Conservation (phyloP, 176 grass and related monocot species). For the Puya raimondii region DNA sequence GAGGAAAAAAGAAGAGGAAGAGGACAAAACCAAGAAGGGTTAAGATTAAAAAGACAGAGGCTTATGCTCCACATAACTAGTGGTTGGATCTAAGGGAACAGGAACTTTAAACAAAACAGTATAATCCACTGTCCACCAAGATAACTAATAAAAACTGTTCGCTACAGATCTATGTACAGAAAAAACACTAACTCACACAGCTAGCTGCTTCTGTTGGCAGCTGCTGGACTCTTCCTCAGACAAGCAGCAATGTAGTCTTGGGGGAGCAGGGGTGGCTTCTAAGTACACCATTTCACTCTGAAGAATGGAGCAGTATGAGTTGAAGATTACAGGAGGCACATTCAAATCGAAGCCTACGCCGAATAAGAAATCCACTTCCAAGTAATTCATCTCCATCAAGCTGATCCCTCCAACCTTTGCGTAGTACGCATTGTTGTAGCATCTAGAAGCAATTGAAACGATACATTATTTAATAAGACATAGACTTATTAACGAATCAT, state of each 20-base stretch:
- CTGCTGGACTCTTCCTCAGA: conserved; percentile 31
- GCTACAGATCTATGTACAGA: not conserved
- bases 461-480: not conserved
- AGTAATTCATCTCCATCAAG: conserved; percentile 92
- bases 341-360: conserved; percentile 93
- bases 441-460: conserved; percentile 24
- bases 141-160: not conserved
- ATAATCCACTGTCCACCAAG: not conserved
- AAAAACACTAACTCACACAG: conserved; percentile 22
- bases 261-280: conserved; percentile 22
- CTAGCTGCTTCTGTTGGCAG: conserved; percentile 23
- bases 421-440: conserved; percentile 99
- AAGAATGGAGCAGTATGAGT: conserved; percentile 70
- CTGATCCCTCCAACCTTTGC: conserved; percentile 90
- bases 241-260: conserved; percentile 25
- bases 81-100: not conserved
- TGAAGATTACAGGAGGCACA: conserved; percentile 66
- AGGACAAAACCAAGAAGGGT: not conserved
- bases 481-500: not conserved
- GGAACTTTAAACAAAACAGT: conserved; percentile 1
- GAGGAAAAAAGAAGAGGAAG: not conserved
- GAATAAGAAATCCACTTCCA: conserved; percentile 96
- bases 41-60: not conserved
- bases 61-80: not conserved
- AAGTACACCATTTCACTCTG: conserved; percentile 76